These are phyloP conservation scores for Sporothrix pallida DNA, from an alignment of 2,329 filamentous ascomycete species.

Conservation along the genomic window DNA sequence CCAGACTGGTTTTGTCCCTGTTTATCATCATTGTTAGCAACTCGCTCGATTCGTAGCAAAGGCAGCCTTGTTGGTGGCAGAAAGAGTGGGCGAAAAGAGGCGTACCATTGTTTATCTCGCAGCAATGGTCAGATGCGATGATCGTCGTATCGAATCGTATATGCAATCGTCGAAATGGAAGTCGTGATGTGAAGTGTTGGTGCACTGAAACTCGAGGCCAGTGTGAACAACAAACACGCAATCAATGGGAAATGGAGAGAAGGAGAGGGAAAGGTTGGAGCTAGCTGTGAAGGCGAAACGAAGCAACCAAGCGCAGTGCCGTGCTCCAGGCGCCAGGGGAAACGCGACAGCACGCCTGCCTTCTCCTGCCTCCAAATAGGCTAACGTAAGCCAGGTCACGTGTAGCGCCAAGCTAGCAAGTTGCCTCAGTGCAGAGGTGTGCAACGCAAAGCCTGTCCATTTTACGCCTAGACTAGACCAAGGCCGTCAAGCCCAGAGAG, in stretches of 20 bases:
- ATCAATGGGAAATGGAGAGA: slow-evolving; percentile 25
- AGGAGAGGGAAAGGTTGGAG: slow-evolving; percentile 25
- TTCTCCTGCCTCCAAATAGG: background rate
- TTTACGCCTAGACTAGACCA: background rate
- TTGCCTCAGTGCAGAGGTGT: no score
- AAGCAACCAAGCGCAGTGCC: background rate
- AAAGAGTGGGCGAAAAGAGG: background rate
- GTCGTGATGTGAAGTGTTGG: slow-evolving; percentile 9
- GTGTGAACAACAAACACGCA: slow-evolving; percentile 26
- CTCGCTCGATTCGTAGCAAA: background rate
- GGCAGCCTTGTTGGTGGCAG: no score
- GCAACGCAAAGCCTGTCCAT: no score
- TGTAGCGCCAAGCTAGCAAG: background rate
- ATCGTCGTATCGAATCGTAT: background rate
- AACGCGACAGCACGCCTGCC: slow-evolving; percentile 50
- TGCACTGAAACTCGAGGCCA: background rate
- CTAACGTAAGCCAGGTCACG: slow-evolving; percentile 30
- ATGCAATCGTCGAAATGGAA: background rate
- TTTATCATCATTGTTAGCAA: slow-evolving; percentile 10
- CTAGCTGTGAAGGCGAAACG: slow-evolving; percentile 30
- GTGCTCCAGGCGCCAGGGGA: slow-evolving; percentile 51
- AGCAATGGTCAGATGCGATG: background rate
- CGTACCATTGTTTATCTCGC: slow-evolving; percentile 27
- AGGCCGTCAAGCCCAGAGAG: background rate
- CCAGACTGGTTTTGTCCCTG: slow-evolving; percentile 87